phyloP scores from a whole-genome alignment of 2,329 filamentous ascomycete species.

The Paracorniculantispora psalliotae region DNA sequence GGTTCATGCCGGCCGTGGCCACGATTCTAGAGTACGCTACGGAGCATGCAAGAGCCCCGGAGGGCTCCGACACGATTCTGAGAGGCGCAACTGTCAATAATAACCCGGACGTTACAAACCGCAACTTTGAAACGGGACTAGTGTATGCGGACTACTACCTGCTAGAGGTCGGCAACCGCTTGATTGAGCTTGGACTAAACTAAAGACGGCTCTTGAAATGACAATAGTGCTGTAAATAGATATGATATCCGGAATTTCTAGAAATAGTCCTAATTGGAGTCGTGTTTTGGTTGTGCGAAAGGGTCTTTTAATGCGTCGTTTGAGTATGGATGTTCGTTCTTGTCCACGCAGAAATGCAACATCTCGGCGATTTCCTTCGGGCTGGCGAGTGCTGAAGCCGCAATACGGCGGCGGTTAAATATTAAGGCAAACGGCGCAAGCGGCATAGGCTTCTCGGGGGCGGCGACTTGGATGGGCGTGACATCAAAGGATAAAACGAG shows the following conservation, averaged over 20 bases:
- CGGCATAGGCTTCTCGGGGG: neutral
- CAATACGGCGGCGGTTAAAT: neutral
- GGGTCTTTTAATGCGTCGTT: too few species aligned
- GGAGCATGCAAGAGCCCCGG: slow-evolving; percentile 2
- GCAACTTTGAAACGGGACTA: slow-evolving; percentile 10
- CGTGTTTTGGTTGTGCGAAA: too few species aligned
- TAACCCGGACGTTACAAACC: slow-evolving; percentile 10
- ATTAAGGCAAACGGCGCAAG: neutral
- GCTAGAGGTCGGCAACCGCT: slow-evolving; percentile 15
- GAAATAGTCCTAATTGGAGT: too few species aligned
- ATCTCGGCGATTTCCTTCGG: neutral
- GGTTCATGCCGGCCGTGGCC: slow-evolving; percentile 13
- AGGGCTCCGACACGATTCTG: slow-evolving; percentile 10
- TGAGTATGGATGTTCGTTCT: neutral
- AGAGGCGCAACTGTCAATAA: slow-evolving; percentile 16
- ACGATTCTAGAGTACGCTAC: slow-evolving; percentile 12
- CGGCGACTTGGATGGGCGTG: neutral
- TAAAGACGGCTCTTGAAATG: slow-evolving; percentile 22
- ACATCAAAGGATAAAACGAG: neutral
- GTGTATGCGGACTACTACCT: slow-evolving; percentile 18
- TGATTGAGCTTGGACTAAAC: slow-evolving; percentile 26
- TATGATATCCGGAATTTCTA: too few species aligned
- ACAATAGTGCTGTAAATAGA: too few species aligned
- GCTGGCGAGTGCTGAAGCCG: neutral
- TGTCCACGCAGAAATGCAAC: neutral